phyloP scores from a whole-genome alignment of 257 asterid genomes.

The Coffea canephora region DNA sequence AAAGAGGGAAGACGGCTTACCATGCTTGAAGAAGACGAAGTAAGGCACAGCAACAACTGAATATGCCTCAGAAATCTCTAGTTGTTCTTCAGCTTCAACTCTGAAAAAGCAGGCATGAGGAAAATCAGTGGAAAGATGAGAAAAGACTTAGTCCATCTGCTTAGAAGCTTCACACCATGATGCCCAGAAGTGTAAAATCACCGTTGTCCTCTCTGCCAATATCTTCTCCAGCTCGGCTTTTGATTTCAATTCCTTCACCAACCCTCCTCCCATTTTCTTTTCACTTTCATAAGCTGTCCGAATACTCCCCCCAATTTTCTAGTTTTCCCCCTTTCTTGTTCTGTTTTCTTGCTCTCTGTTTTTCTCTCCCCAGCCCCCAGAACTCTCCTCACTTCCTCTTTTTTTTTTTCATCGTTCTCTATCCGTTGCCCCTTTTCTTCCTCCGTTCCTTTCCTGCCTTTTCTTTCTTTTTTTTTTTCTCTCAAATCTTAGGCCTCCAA shows the following conservation, averaged over 20 bases:
- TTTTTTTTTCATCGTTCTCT: too few relatives aligned
- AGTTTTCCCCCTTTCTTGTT: too few relatives aligned
- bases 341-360: too few relatives aligned
- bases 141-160: slow-evolving; percentile 98
- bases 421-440: too few relatives aligned
- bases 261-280: slow-evolving; percentile 49
- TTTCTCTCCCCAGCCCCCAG: too few relatives aligned
- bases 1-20: too few relatives aligned
- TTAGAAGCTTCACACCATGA: slow-evolving; percentile 98
- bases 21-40: slow-evolving; percentile 76
- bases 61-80: slow-evolving; percentile 83
- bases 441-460: too few relatives aligned
- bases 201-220: slow-evolving; percentile 46
- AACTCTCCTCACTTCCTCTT: too few relatives aligned
- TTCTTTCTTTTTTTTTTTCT: too few relatives aligned
- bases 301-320: too few relatives aligned
- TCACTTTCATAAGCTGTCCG: background rate
- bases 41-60: slow-evolving; percentile 87
- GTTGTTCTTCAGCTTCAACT: slow-evolving; percentile 99
- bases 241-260: slow-evolving; percentile 79
- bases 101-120: slow-evolving; percentile 86
- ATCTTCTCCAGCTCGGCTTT: slow-evolving; percentile 63
- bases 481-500: too few relatives aligned
- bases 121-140: slow-evolving; percentile 89
- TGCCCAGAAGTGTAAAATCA: slow-evolving; percentile 90